Evolutionary conservation across 495 filamentous ascomycete species (phyloP).

Genomic region (Cudoniella acicularis): DNA sequence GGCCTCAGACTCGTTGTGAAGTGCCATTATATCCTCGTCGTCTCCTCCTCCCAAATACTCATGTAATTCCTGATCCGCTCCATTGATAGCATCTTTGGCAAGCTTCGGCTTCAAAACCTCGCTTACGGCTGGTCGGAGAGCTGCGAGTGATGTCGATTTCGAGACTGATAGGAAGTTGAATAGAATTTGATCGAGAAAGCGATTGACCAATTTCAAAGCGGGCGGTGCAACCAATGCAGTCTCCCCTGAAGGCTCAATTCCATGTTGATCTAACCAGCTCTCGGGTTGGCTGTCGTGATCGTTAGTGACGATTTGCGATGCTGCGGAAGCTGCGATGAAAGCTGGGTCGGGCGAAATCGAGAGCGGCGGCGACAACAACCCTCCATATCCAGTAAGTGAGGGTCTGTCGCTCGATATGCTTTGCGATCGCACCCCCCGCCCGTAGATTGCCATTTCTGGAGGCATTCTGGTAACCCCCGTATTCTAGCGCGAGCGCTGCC

Average conservation of each 20-base stretch:
- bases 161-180: slow-evolving; percentile 80
- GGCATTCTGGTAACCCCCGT: slow-evolving; percentile 1
- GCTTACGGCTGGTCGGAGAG: slow-evolving; percentile 76
- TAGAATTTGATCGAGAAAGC: slow-evolving; percentile 89
- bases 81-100: slow-evolving; percentile 79
- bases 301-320: slow-evolving; percentile 86
- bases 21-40: slow-evolving; percentile 59
- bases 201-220: slow-evolving; percentile 79
- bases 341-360: slow-evolving; percentile 74
- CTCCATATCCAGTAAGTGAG: slow-evolving; percentile 40
- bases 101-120: slow-evolving; percentile 87
- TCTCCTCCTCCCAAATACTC: slow-evolving; percentile 82
- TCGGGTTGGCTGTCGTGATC: slow-evolving; percentile 74
- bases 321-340: slow-evolving; percentile 86
- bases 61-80: slow-evolving; percentile 85
- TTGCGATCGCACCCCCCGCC: slow-evolving; percentile 27
- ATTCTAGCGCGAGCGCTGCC: background rate
- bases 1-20: slow-evolving; percentile 48
- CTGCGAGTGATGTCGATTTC: slow-evolving; percentile 73
- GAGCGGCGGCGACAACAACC: slow-evolving; percentile 56
- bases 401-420: slow-evolving; percentile 55
- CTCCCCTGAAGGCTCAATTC: slow-evolving; percentile 57
- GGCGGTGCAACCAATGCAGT: slow-evolving; percentile 70
- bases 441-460: background rate
- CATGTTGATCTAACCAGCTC: slow-evolving; percentile 59